Evolutionary conservation across 1,284 basidiomycete genomes (phyloP), one percentile per base, ranked within the genome.

Genomic region (Papiliotrema flavescens): DNA sequence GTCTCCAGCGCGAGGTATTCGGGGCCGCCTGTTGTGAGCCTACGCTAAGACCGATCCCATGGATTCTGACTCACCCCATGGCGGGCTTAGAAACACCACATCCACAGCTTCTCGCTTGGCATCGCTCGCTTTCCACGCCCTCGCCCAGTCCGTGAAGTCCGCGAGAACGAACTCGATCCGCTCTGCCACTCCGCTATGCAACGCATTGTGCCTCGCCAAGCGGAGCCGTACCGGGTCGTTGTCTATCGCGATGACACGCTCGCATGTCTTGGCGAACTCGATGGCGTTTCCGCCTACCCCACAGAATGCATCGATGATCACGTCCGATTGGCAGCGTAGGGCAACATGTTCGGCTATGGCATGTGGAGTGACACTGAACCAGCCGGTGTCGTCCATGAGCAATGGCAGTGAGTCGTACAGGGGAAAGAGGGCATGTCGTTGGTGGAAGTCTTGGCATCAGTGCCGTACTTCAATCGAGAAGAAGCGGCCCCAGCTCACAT

Each of bases 261-360:
- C 87, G 76, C 94, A 98, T 1, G 93, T 96, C 70, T 88, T 84
- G 1, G 96, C 96, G 76, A 98, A 97, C 11, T 93, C 91, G 54
- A 98, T 98, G 0, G 93, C 85, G 67, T 99, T 99, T 2, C 96
- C 96, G 9, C 96, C 96, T 0, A 98, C 94, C 0, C 96, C 96
- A 69, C 93, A 97, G 70, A 98, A 98, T 0, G 92, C 91, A 69
- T 99, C 96, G 2, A 76, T 51, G 0, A 75, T 58, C 7, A 67
- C 86, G 62, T 85, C 85, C 64, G 87, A 93, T 23, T 87, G 81
- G 79, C 94, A 96, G 26, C 94, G 80, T 61, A 92, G 87, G 0
- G 96, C 95, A 47, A 97, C 96, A 68, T 93, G 91, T 57, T 83
- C 78, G 2, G 95, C 96, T 17, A 99, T 86, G 35, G 82, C 81